Conservation (phyloP, 169 alveolate species). For the Nephromyces sp. region DNA sequence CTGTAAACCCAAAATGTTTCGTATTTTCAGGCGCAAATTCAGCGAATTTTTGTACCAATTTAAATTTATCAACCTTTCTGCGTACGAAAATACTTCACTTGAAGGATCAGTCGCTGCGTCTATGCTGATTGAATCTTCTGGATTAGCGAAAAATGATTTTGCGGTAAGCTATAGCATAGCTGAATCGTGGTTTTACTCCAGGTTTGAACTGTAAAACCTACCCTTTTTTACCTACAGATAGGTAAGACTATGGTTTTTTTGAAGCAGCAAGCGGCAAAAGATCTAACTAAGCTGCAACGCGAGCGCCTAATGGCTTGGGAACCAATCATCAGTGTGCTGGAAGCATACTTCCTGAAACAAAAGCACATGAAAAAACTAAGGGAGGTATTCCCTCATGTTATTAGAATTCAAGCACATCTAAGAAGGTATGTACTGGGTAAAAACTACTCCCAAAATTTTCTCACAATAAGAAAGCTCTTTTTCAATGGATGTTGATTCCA, state of each 20-base stretch:
- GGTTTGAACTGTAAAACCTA: no score
- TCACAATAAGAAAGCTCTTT: no score
- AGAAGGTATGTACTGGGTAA: no score
- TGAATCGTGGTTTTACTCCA: no score
- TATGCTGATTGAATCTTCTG: constrained; percentile 40
- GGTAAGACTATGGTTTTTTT: constrained; percentile 79
- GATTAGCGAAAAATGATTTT: constrained; percentile 37
- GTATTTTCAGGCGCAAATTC: constrained; percentile 67
- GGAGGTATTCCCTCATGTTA: constrained; percentile 47
- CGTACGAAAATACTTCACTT: constrained; percentile 48
- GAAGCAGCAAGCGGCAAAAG: constrained; percentile 68
- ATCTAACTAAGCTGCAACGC: constrained; percentile 64
- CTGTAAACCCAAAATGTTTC: no score
- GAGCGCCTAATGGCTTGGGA: constrained; percentile 73
- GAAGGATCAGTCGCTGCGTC: constrained; percentile 52
- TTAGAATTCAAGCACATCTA: constrained; percentile 75
- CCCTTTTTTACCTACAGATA: no score
- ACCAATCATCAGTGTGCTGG: constrained; percentile 62
- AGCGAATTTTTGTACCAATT: constrained; percentile 67
- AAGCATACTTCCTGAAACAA: constrained; percentile 54
- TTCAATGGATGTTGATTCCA: neutral
- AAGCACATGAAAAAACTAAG: constrained; percentile 37
- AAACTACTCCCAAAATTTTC: no score
- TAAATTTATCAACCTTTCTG: constrained; percentile 56
- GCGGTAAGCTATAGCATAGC: constrained; percentile 1